A percentile compares a stretch with the other conserved stretches of the same genome.
phyloP scores from a whole-genome alignment of 805 yeast species.

The Wickerhamiella kurtzmanii region DNA sequence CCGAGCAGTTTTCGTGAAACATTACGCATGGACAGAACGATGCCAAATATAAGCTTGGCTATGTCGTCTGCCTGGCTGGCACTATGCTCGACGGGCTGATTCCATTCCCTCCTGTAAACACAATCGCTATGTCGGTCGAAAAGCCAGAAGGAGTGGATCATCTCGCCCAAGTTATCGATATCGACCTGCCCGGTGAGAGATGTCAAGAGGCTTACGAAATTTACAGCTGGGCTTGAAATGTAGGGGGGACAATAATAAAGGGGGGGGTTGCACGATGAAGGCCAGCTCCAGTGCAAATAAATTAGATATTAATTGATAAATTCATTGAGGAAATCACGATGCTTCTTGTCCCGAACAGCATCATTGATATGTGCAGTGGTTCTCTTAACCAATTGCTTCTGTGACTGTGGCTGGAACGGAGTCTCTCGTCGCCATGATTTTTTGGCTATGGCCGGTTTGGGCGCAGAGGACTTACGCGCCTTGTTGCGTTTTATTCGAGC shows the following conservation, averaged over 20 bases:
- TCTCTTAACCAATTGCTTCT: background rate
- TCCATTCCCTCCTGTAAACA: slow-evolving; percentile 66
- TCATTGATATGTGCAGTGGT: background rate
- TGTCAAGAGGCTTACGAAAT: background rate
- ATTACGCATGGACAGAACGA: slow-evolving; percentile 63
- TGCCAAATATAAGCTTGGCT: slow-evolving; percentile 76
- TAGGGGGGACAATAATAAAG: too few relatives aligned
- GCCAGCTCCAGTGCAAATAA: too few relatives aligned
- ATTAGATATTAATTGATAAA: background rate
- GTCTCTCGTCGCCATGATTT: background rate
- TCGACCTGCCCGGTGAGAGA: background rate
- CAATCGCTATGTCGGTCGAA: slow-evolving; percentile 90
- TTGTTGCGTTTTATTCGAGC: slow-evolving; percentile 4
- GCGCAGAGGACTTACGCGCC: background rate
- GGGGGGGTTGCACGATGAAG: too few relatives aligned
- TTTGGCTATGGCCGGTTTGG: background rate
- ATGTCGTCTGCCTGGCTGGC: slow-evolving; percentile 36
- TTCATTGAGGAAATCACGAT: slow-evolving; percentile 6
- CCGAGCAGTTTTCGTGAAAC: slow-evolving; percentile 46
- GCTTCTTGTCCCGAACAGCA: background rate
- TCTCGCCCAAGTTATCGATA: too few relatives aligned
- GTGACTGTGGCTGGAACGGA: background rate
- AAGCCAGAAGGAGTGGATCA: slow-evolving; percentile 71
- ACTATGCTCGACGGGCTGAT: slow-evolving; percentile 5
- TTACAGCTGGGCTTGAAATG: too few relatives aligned